Percentiles rank a stretch among this genome's conserved stretches.
phyloP scores from a whole-genome alignment of 1,139 yeast species.

The Hansenula lynferdii region DNA sequence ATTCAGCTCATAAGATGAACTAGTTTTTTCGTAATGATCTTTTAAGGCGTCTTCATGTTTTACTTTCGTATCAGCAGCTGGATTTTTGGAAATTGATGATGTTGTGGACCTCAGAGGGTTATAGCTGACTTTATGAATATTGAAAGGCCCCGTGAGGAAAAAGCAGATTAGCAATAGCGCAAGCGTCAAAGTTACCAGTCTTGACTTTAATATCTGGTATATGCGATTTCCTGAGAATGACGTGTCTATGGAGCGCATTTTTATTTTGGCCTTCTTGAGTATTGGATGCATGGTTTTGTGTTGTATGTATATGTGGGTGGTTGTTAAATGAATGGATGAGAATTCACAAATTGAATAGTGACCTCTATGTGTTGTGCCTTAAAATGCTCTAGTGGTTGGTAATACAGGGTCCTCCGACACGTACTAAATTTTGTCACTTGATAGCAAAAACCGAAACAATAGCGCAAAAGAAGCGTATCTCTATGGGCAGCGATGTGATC shows the following conservation, averaged over 20 bases:
- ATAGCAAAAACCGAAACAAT: no score
- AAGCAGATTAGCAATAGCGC: background rate
- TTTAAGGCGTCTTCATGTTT: background rate
- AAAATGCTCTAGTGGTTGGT: no score
- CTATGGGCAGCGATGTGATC: no score
- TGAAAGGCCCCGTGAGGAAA: background rate
- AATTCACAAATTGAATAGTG: no score
- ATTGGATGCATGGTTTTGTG: background rate
- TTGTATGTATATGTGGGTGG: no score
- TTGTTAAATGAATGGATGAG: no score
- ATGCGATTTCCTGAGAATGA: background rate
- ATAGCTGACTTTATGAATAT: background rate
- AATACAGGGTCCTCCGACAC: no score
- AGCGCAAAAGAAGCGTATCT: no score
- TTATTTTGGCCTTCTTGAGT: background rate
- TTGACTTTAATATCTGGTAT: conserved; percentile 3
- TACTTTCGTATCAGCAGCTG: background rate
- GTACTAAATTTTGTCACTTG: no score
- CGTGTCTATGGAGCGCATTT: background rate
- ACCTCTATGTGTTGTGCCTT: no score
- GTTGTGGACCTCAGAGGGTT: background rate
- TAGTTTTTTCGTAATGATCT: background rate
- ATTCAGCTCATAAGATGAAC: background rate
- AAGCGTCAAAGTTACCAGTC: background rate
- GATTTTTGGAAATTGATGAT: background rate